These are phyloP conservation scores for Saturnispora gosingensis DNA, from an alignment of 805 yeast genomes.

Conservation along the genomic window DNA sequence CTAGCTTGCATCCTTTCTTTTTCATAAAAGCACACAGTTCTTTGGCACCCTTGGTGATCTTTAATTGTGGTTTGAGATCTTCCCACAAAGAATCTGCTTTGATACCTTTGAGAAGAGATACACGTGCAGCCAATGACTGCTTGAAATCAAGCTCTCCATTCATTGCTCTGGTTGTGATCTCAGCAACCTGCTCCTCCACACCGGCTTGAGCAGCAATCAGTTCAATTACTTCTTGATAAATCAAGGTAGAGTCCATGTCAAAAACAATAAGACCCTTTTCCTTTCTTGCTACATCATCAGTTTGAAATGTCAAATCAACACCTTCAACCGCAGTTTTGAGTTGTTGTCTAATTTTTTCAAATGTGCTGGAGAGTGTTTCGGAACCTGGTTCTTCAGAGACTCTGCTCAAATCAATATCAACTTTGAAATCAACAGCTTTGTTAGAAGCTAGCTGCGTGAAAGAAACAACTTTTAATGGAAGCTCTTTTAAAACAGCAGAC, in stretches of 20 bases:
- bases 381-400: constrained; percentile 4
- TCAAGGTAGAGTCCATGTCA: constrained; percentile 97
- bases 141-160: constrained; percentile 91
- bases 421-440: constrained; percentile 33
- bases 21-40: constrained; percentile 60
- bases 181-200: constrained; percentile 80
- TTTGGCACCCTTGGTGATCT: constrained; percentile 77
- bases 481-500: constrained; percentile 18
- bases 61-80: constrained; percentile 58
- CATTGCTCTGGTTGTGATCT: constrained; percentile 91
- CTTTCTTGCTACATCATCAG: constrained; percentile 24
- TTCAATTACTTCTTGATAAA: constrained; percentile 94
- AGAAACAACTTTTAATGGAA: constrained; percentile 25
- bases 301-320: constrained; percentile 38
- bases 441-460: constrained; percentile 24
- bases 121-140: constrained; percentile 70
- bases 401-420: constrained; percentile 18
- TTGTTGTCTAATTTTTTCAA: constrained; percentile 8
- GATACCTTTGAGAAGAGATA: constrained; percentile 72
- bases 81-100: constrained; percentile 67
- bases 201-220: constrained; percentile 89
- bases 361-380: constrained; percentile 14
- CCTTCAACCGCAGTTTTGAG: constrained; percentile 20
- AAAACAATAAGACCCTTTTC: constrained; percentile 63
- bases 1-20: constrained; percentile 55